Evolutionary conservation across 2,329 filamentous ascomycete genomes (phyloP), one percentile per base, ranked within the genome.

Genomic region (Fulvia fulva): DNA sequence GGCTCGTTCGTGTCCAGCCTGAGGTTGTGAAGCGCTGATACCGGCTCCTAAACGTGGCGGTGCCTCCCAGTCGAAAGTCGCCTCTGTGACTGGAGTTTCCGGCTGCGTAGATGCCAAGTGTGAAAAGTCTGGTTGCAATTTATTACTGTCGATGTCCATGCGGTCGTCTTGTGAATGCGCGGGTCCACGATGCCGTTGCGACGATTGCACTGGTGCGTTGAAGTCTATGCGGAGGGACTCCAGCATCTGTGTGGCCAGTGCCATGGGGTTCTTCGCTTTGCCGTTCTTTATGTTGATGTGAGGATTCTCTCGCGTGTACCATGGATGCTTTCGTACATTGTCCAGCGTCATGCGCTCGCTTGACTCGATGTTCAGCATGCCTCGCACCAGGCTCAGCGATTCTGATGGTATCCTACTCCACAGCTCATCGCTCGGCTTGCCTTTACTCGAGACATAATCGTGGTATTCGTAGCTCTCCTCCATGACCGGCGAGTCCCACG

Each of bases 231-330:
- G 89, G 16, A 99, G 83, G 56, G 86, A 89, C 71, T 96, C 90
- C 55, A 99, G 87, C 90, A 99, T 96, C 70, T 90, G 87, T 0
- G 94, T 96, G n/a, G 94, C 94, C 49, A 99, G 81, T 55, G 86
- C 84, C 61, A 97, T 79, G 0, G 90, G 90, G 68, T 97, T 90
- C 11, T 83, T 83, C 32, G 92, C 82, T 63, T 81, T 85, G 65
- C 93, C 93, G 23, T 25, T 32, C 60, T 91, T 87, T 0, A 82
- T 70, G 3, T 86, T 85, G 51, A 97, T 81, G 67, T 91, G 87
- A 30, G 81, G 82, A 73, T 97, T 99, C 59, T 81, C 81, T 47
- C 90, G 84, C 3, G 90, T 97, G 72, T 91, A 97, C 94, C 94
- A 99, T 1, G 92, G 93, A 74, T 99, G 94, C 63, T 89, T 86